phyloP scores from a whole-genome alignment of 192 early-diverging fungal species.

The Dissophora globulifera region DNA sequence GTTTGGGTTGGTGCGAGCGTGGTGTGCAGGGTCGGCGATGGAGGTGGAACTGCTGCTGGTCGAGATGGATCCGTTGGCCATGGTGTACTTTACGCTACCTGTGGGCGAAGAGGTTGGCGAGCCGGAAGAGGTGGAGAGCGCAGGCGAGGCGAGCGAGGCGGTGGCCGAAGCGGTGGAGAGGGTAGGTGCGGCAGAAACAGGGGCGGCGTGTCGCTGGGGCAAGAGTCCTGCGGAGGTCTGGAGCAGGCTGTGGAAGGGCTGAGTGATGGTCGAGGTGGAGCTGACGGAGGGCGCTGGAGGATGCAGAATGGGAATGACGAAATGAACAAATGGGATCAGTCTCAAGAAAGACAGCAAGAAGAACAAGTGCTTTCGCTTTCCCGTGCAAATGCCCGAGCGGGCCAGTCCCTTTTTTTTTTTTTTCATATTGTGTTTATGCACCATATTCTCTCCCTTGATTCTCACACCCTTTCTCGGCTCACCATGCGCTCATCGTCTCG shows the following conservation, averaged over 20 bases:
- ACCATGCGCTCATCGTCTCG: no score
- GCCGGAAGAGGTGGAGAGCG: conserved; percentile 12
- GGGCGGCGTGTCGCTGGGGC: conserved; percentile 23
- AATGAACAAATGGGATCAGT: background rate
- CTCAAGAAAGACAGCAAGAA: background rate
- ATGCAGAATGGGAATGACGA: background rate
- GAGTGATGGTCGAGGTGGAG: conserved; percentile 38
- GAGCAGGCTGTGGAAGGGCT: conserved; percentile 36
- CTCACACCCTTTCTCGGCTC: no score
- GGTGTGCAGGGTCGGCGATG: background rate
- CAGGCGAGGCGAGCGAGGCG: background rate
- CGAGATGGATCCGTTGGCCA: background rate
- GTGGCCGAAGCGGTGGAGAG: conserved; percentile 24
- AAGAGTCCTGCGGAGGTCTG: conserved; percentile 29
- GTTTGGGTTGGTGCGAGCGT: conserved; percentile 1
- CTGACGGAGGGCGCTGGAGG: conserved; percentile 41
- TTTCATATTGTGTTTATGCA: no score
- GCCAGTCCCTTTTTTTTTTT: no score
- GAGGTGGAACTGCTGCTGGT: conserved; percentile 1
- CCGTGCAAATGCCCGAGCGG: no score
- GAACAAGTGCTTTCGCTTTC: background rate
- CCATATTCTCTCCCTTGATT: no score
- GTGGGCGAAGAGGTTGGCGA: conserved; percentile 23
- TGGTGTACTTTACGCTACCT: background rate
- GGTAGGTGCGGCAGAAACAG: conserved; percentile 14